Base-by-base conservation (phyloP, 257 asterid species). In the Fraxinus quadrangulata region DNA sequence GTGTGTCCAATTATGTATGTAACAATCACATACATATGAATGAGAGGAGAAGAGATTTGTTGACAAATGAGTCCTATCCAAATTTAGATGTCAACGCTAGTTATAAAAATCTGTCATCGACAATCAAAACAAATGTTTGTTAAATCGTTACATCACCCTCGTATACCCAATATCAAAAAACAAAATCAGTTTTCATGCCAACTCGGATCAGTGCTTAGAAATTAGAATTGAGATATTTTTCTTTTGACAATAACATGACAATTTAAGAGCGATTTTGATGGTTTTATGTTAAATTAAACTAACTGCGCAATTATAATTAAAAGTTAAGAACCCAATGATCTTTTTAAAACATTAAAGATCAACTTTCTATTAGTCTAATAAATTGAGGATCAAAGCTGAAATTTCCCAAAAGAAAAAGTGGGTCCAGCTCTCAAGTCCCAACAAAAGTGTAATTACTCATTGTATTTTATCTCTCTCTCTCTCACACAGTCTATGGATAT, bases 391-490 rank as follows among this genome's bases (percentile, higher is more conserved):
- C 34, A 63, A 26, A 23, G 1, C 3, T 63, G 16, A 9, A 24
- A 63, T 24, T 63, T 26, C 19, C 8, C 5, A 26, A 63, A 9
- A 0, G 42, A 5, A 56, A 61, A 8, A 1, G 69, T 8, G 34
- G 69, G 69, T 23, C 69, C 69, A 23, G 34, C 67, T 63, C 34
- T 63, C 69, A 63, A 24, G 7, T 63, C 68, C 68, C 68, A 63
- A 10, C 34, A 63, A 63, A 63, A 63, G 69, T 24, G 34, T 63
- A 5, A 63, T 24, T 63, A 63, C 69, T 23, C 34, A 63, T 63
- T 63, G 6, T 2, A 23, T n/a, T 16, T 51, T 4, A 16, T 13
- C 24, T 56, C 11, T 59, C 12, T 10, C 17, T 23, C 69, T 2
- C 3, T 23, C 3, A n/a, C 5, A 19, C 5, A 17, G 24, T 30